phyloP scores from a whole-genome alignment of 75 land plant genomes.

The Pinus tabuliformis region DNA sequence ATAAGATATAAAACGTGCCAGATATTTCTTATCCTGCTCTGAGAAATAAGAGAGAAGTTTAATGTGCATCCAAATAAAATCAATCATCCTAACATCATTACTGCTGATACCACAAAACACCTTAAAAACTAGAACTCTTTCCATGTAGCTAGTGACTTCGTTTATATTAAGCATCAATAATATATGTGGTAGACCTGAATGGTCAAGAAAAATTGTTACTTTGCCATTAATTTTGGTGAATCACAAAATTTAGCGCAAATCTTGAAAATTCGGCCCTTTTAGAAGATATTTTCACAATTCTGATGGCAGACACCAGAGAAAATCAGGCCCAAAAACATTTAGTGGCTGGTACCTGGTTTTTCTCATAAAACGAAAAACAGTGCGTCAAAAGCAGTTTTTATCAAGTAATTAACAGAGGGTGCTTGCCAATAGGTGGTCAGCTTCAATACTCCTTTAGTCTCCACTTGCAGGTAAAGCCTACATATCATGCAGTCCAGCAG shows the following conservation, averaged over 20 bases:
- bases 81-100: background rate
- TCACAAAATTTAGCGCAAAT: background rate
- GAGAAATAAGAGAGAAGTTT: slow-evolving; percentile 8
- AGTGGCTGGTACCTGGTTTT: too few species aligned
- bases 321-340: background rate
- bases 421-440: background rate
- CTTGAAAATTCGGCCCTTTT: background rate
- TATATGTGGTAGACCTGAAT: background rate
- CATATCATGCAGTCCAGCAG: too few species aligned
- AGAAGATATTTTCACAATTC: background rate
- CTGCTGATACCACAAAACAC: slow-evolving; percentile 1
- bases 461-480: too few species aligned
- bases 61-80: background rate
- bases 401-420: background rate
- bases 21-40: slow-evolving; percentile 60
- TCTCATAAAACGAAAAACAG: background rate
- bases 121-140: background rate
- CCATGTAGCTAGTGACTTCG: background rate
- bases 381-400: background rate
- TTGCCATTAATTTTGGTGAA: background rate
- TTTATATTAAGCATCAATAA: background rate
- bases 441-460: background rate
- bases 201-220: background rate
- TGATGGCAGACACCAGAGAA: background rate
- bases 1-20: slow-evolving; percentile 84